phyloP scores from a whole-genome alignment of 371 early-diverging fungal species.

The Chytridiales sp. region DNA sequence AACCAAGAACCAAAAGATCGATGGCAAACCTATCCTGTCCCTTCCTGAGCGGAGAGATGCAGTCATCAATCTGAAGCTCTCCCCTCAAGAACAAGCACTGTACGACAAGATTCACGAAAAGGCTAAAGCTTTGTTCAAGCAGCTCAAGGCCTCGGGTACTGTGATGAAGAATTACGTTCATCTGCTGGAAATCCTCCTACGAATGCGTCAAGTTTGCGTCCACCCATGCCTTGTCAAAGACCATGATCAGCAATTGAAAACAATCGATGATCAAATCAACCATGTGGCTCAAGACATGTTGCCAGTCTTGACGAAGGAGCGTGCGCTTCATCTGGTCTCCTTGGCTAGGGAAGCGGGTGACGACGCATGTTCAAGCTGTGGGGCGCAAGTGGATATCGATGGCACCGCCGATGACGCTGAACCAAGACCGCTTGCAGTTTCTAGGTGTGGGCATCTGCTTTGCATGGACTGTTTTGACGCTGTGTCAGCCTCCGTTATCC shows the following conservation, averaged over 20 bases:
- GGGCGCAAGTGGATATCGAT: conserved; percentile 15
- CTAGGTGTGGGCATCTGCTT: conserved; percentile 45
- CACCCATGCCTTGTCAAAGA: conserved; percentile 45
- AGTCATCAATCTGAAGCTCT: conserved; percentile 47
- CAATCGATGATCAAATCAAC: conserved; percentile 16
- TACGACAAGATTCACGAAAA: conserved; percentile 51
- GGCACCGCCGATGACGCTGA: conserved; percentile 15
- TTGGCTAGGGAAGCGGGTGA: conserved; percentile 45
- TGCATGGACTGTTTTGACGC: conserved; percentile 29
- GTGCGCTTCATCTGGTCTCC: conserved; percentile 33
- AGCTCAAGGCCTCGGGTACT: conserved; percentile 43
- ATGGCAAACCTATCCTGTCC: conserved; percentile 58
- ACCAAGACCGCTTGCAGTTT: conserved; percentile 17
- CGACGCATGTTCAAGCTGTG: conserved; percentile 32
- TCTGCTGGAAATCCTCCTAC: conserved; percentile 56
- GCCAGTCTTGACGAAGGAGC: conserved; percentile 27
- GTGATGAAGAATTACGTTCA: conserved; percentile 62
- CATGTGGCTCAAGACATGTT: conserved; percentile 8
- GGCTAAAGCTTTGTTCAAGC: conserved; percentile 43
- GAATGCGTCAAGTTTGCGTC: conserved; percentile 57
- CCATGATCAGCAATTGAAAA: conserved; percentile 21
- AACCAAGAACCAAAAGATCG: conserved; percentile 57
- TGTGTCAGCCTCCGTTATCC: no score
- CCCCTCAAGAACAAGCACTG: conserved; percentile 50
- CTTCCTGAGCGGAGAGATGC: conserved; percentile 55